Conservation (phyloP, 495 filamentous ascomycete genomes). For the Pyronema domesticum region DNA sequence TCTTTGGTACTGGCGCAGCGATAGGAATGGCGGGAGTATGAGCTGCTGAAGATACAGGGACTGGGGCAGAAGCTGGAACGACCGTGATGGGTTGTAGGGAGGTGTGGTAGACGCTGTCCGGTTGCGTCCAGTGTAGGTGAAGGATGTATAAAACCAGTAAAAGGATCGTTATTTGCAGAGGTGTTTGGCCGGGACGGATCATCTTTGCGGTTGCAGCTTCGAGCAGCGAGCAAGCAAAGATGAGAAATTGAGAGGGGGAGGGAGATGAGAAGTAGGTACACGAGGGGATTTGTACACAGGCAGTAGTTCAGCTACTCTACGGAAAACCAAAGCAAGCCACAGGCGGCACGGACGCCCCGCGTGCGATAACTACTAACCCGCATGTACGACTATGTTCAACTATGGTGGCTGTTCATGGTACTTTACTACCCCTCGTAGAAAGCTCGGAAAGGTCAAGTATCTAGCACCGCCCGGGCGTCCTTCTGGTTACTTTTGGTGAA, state of each 20-base stretch:
- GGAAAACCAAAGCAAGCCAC: too few relatives aligned
- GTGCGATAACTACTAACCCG: too few relatives aligned
- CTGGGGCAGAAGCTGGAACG: not conserved
- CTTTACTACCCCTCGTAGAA: too few relatives aligned
- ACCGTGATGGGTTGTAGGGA: not conserved
- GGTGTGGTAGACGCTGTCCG: not conserved
- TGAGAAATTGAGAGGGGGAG: not conserved
- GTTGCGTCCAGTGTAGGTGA: not conserved
- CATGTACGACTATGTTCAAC: too few relatives aligned
- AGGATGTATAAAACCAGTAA: not conserved
- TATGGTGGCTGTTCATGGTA: too few relatives aligned
- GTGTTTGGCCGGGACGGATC: not conserved
- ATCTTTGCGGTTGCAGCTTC: not conserved
- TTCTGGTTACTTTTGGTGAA: too few relatives aligned
- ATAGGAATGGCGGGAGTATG: not conserved
- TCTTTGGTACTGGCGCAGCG: not conserved
- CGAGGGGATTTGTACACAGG: too few relatives aligned
- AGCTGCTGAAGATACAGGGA: not conserved
- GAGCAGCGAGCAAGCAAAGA: not conserved
- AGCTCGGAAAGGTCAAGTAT: too few relatives aligned
- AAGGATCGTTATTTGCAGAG: not conserved
- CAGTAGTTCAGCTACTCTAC: too few relatives aligned
- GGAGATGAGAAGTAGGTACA: not conserved
- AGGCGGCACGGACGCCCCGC: too few relatives aligned
- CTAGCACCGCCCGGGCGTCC: too few relatives aligned